These are phyloP conservation scores for Sungouiella thailandica DNA, from an alignment of 805 yeast genomes.

Conservation along the genomic window DNA sequence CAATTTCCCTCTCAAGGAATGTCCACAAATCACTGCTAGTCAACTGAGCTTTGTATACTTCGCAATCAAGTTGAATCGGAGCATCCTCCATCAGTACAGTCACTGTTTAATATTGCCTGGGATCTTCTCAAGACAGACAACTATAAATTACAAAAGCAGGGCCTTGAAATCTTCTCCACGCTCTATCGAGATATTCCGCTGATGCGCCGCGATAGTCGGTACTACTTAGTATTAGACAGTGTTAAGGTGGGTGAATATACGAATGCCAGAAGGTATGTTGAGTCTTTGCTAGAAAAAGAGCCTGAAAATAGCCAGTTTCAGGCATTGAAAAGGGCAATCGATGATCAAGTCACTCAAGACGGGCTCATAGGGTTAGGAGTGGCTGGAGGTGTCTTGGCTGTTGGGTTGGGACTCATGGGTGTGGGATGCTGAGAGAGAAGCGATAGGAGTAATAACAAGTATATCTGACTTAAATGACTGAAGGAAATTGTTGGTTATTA, in stretches of 20 bases:
- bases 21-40: no score
- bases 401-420: conserved; percentile 63
- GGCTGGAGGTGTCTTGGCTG: conserved; percentile 79
- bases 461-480: no score
- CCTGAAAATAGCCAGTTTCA: conserved; percentile 80
- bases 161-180: conserved; percentile 68
- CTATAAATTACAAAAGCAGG: conserved; percentile 65
- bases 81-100: conserved; percentile 78
- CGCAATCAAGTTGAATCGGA: conserved; percentile 76
- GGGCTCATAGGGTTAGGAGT: conserved; percentile 87
- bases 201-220: conserved; percentile 84
- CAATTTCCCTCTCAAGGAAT: no score
- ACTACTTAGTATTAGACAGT: conserved; percentile 82
- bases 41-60: conserved; percentile 69
- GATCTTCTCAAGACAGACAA: conserved; percentile 74
- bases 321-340: conserved; percentile 68
- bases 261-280: conserved; percentile 82
- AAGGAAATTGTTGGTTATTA: no score
- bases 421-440: no score
- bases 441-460: no score
- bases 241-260: conserved; percentile 83
- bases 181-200: conserved; percentile 72
- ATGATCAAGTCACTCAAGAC: conserved; percentile 78
- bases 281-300: conserved; percentile 69
- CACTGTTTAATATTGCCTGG: conserved; percentile 95